A percentile compares a stretch with the other conserved stretches of the same genome.
phyloP scores from a whole-genome alignment of 345 rosid species.

The Combretum micranthum region DNA sequence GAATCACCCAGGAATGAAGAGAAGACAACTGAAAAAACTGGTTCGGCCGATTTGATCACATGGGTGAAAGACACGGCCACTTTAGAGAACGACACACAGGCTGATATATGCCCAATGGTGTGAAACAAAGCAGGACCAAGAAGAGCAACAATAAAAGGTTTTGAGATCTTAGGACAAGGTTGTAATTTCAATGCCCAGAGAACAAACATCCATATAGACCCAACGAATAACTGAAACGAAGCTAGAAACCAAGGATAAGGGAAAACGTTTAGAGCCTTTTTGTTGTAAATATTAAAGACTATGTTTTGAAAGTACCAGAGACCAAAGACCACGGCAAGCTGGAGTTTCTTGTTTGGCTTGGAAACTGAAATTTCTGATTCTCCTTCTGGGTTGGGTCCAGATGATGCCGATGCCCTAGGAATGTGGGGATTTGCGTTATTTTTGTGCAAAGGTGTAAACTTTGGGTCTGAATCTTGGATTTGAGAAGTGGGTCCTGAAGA shows the following conservation, averaged over 20 bases:
- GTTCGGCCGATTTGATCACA: slow-evolving; percentile 93
- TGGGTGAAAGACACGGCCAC: slow-evolving; percentile 98
- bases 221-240: slow-evolving; percentile 84
- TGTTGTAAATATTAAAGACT: slow-evolving; percentile 90
- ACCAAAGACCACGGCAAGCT: slow-evolving; percentile 72
- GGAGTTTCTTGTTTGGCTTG: slow-evolving; percentile 40
- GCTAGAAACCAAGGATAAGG: slow-evolving; percentile 98
- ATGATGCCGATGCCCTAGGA: slow-evolving; percentile 30
- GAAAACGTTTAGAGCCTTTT: slow-evolving; percentile 76
- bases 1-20: slow-evolving; percentile 84
- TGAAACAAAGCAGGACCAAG: slow-evolving; percentile 95
- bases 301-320: slow-evolving; percentile 92
- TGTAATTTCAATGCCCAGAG: slow-evolving; percentile 80
- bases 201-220: slow-evolving; percentile 84
- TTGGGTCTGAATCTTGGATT: slow-evolving; percentile 32
- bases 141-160: slow-evolving; percentile 75
- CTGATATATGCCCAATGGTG: slow-evolving; percentile 93
- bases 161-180: slow-evolving; percentile 75
- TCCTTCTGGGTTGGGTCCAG: slow-evolving; percentile 42
- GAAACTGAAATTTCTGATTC: slow-evolving; percentile 15
- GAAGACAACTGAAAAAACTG: slow-evolving; percentile 92
- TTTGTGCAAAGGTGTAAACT: slow-evolving; percentile 13
- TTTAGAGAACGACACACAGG: slow-evolving; percentile 94
- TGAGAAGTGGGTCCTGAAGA: slow-evolving; percentile 20
- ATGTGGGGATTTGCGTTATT: slow-evolving; percentile 29